Conservation (phyloP, 768 basidiomycete genomes). For the Mycena venus region DNA sequence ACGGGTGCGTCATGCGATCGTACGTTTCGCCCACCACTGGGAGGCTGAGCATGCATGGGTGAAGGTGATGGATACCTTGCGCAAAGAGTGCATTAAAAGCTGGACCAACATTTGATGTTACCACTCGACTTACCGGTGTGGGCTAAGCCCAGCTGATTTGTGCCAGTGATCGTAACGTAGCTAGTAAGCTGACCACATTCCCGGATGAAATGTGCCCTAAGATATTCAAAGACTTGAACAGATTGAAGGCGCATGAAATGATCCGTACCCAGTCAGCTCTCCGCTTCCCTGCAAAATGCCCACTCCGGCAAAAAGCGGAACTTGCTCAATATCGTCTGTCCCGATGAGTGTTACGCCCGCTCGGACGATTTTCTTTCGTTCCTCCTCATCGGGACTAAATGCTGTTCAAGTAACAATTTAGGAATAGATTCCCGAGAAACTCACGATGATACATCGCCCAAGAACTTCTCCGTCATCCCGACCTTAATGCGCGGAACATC, state of each 20-base stretch:
- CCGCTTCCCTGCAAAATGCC: conserved; percentile 26
- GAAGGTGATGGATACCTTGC: neutral
- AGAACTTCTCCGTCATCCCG: conserved; percentile 24
- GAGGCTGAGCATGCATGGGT: neutral
- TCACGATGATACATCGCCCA: conserved; percentile 23
- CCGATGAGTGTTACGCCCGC: conserved; percentile 30
- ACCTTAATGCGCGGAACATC: conserved; percentile 32
- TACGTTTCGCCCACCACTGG: conserved; percentile 31
- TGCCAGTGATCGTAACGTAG: conserved; percentile 30
- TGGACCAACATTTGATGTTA: neutral
- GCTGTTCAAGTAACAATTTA: neutral
- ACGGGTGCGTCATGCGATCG: conserved; percentile 32
- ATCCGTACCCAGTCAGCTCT: conserved; percentile 25
- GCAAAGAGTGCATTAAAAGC: neutral
- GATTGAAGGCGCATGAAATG: neutral
- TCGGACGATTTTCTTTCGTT: conserved; percentile 30
- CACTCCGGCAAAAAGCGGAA: conserved; percentile 29
- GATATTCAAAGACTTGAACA: neutral
- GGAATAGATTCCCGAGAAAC: neutral
- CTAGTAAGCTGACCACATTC: conserved; percentile 15
- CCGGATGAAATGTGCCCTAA: conserved; percentile 8
- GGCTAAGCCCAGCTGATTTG: conserved; percentile 21
- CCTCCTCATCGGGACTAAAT: conserved; percentile 22
- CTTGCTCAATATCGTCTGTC: conserved; percentile 21
- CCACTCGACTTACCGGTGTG: neutral